Evolutionary conservation across 2,329 filamentous ascomycete species (phyloP).

Genomic region (Cryphonectria parasitica): DNA sequence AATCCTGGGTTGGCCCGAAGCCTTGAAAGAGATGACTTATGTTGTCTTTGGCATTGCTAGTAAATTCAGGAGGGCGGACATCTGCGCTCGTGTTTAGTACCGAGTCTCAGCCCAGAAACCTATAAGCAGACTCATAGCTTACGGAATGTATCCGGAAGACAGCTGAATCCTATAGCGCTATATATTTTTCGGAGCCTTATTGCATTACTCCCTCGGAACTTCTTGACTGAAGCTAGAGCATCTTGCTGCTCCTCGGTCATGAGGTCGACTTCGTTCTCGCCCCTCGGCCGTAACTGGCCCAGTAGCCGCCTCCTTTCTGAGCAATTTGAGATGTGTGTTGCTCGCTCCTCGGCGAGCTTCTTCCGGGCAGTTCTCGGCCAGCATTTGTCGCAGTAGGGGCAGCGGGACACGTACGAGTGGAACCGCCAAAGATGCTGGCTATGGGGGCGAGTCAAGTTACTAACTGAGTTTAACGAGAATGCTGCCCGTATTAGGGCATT

Average conservation of each 20-base stretch:
- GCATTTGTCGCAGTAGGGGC: background rate
- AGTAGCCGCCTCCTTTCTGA: background rate
- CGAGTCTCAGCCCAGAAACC: too few relatives aligned
- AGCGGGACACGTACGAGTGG: background rate
- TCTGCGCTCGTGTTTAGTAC: too few relatives aligned
- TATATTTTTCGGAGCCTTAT: background rate
- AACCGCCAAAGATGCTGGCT: conserved; percentile 4
- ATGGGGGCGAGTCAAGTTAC: background rate
- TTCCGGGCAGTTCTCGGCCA: background rate
- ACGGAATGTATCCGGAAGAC: background rate
- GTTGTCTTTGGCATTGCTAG: too few relatives aligned
- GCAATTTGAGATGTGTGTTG: background rate
- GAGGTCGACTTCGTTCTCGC: background rate
- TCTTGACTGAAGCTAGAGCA: background rate
- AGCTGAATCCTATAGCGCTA: background rate
- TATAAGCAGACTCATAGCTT: background rate
- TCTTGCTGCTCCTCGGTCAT: background rate
- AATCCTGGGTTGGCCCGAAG: too few relatives aligned
- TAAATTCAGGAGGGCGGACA: too few relatives aligned
- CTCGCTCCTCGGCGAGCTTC: background rate
- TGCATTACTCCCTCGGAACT: background rate
- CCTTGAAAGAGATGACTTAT: too few relatives aligned
- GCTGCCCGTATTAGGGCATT: background rate
- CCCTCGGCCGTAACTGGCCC: background rate
- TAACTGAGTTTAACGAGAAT: background rate